These are phyloP conservation scores for Cardiospermum halicacabum DNA, from an alignment of 345 rosid species.

Conservation along the genomic window DNA sequence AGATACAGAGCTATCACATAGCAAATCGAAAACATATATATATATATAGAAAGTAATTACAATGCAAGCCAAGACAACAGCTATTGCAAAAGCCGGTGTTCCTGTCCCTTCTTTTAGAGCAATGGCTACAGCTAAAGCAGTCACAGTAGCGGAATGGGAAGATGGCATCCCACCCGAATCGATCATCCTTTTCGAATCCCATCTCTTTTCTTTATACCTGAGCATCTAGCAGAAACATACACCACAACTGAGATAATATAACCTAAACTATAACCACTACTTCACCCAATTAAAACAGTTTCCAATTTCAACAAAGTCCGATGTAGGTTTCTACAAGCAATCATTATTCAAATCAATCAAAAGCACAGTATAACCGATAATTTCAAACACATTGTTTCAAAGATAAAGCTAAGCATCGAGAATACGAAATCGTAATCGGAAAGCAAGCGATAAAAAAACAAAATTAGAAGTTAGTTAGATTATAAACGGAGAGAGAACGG, in stretches of 20 bases:
- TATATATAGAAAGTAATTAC: conserved; percentile 49
- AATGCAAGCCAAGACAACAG: conserved; percentile 77
- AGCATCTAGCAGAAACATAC: conserved; percentile 49
- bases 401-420: not conserved
- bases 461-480: not conserved
- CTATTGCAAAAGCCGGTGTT: conserved; percentile 76
- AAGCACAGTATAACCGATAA: too few species aligned
- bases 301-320: too few species aligned
- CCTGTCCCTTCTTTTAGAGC: conserved; percentile 80
- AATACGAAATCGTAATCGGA: not conserved
- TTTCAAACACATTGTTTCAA: not conserved
- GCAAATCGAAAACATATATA: too few species aligned
- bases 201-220: conserved; percentile 94
- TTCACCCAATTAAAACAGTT: too few species aligned
- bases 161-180: conserved; percentile 99
- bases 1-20: not conserved
- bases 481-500: conserved; percentile 11
- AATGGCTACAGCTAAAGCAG: conserved; percentile 79
- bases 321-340: too few species aligned
- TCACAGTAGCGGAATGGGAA: conserved; percentile 90
- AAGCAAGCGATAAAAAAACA: not conserved
- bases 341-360: too few species aligned
- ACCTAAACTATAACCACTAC: not conserved
- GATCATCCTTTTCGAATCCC: conserved; percentile 87
- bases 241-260: conserved; percentile 23